phyloP scores from a whole-genome alignment of 192 early-diverging fungal genomes.

The Coemansia sp. region DNA sequence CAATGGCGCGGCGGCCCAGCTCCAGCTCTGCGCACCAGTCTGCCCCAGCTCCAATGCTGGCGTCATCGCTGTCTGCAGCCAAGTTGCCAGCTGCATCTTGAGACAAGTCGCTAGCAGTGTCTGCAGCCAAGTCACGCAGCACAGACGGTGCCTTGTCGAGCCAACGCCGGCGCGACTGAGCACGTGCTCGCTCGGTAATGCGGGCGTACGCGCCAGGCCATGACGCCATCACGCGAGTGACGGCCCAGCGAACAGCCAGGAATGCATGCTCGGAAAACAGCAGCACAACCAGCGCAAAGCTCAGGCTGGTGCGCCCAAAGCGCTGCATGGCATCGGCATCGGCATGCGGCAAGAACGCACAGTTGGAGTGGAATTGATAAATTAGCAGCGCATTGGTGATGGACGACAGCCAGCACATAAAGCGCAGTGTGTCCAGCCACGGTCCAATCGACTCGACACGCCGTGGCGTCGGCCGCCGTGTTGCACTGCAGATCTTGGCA shows the following conservation, averaged over 20 bases:
- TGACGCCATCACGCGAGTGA: conserved; percentile 41
- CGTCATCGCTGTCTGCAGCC: background rate
- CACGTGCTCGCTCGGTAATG: conserved; percentile 40
- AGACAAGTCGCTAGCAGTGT: conserved; percentile 1
- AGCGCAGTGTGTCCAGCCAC: conserved; percentile 67
- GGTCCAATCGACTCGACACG: conserved; percentile 76
- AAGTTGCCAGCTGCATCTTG: background rate
- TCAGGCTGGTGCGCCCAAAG: conserved; percentile 48
- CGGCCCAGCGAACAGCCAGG: conserved; percentile 40
- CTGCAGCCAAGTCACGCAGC: conserved; percentile 30
- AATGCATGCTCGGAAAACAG: conserved; percentile 53
- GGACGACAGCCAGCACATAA: conserved; percentile 57
- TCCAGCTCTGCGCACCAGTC: conserved; percentile 39
- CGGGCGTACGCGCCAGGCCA: conserved; percentile 48
- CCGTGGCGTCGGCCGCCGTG: conserved; percentile 69
- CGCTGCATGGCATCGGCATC: conserved; percentile 39
- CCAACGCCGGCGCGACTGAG: conserved; percentile 47
- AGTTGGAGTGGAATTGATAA: conserved; percentile 55
- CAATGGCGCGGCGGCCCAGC: conserved; percentile 28
- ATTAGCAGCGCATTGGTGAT: conserved; percentile 58
- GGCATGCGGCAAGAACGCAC: conserved; percentile 26
- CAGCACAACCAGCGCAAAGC: conserved; percentile 47
- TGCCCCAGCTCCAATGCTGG: background rate
- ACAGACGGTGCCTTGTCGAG: conserved; percentile 33
- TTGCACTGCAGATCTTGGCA: conserved; percentile 80